phyloP scores from a whole-genome alignment of 164 flowering plant species.

The Warburgia ugandensis region DNA sequence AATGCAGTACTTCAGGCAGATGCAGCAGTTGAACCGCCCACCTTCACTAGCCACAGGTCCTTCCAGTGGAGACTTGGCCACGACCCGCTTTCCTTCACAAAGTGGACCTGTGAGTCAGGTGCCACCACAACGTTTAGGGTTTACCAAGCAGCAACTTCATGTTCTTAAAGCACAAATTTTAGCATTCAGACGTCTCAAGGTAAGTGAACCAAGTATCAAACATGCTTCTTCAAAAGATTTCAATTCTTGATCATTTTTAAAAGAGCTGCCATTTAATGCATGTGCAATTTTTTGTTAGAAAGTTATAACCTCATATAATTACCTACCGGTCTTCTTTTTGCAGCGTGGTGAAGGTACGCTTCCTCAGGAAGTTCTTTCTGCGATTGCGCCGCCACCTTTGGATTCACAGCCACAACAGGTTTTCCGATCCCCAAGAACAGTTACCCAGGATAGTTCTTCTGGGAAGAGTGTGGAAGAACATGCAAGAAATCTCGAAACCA shows the following conservation, averaged over 20 bases:
- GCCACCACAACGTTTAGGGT: constrained; percentile 50
- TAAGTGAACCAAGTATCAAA: no score
- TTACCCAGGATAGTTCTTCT: constrained; percentile 38
- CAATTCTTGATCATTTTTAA: no score
- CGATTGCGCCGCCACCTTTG: constrained; percentile 90
- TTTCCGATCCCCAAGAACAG: constrained; percentile 28
- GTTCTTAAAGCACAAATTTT: constrained; percentile 95
- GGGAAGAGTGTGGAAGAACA: constrained; percentile 47
- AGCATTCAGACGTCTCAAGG: constrained; percentile 95
- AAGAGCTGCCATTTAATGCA: no score
- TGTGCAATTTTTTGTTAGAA: no score
- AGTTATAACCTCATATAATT: no score
- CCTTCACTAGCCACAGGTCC: constrained; percentile 42
- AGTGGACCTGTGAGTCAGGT: constrained; percentile 32
- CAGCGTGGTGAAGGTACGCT: constrained; percentile 93
- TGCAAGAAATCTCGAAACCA: constrained; percentile 33
- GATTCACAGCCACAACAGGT: constrained; percentile 58
- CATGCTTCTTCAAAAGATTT: no score
- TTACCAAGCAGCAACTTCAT: constrained; percentile 94
- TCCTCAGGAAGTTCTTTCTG: constrained; percentile 81
- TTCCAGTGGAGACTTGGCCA: constrained; percentile 33
- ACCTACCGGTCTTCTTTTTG: no score
- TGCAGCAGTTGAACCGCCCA: constrained; percentile 39
- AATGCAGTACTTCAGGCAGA: constrained; percentile 52
- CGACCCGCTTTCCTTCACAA: constrained; percentile 33